Conservation (phyloP, 2,329 filamentous ascomycete species). For the Talaromyces islandicus region DNA sequence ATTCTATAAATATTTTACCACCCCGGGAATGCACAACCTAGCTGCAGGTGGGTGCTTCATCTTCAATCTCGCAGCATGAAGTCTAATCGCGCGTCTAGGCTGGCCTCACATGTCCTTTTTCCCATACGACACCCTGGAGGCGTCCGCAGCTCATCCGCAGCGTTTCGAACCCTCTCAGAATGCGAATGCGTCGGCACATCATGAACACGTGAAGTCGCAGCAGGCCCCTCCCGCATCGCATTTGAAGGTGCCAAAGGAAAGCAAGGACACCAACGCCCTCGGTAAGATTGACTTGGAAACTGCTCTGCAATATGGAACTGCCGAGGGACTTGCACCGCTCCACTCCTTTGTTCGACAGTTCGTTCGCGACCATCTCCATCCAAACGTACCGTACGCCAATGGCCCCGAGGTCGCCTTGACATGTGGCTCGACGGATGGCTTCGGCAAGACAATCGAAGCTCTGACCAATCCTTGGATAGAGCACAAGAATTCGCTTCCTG, state of each 20-base stretch:
- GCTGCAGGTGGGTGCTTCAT: conserved; percentile 45
- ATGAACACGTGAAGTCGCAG: conserved; percentile 24
- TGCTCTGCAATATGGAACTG: conserved; percentile 81
- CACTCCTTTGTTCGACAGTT: conserved; percentile 75
- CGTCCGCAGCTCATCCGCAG: conserved; percentile 66
- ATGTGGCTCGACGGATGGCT: conserved; percentile 79
- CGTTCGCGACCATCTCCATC: conserved; percentile 68
- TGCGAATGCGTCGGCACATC: conserved; percentile 52
- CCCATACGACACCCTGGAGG: conserved; percentile 85
- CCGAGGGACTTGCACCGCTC: conserved; percentile 73
- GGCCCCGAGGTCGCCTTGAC: conserved; percentile 75
- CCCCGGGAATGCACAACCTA: conserved; percentile 57
- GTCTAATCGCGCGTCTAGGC: conserved; percentile 44
- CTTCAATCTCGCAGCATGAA: neutral
- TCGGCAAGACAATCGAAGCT: conserved; percentile 69
- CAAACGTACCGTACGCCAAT: conserved; percentile 68
- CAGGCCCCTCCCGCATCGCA: conserved; percentile 39
- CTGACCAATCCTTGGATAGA: conserved; percentile 71
- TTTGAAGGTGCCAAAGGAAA: conserved; percentile 67
- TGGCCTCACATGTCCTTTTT: conserved; percentile 78
- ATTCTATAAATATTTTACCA: conserved; percentile 78
- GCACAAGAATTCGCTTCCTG: conserved; percentile 58
- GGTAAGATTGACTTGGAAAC: conserved; percentile 74
- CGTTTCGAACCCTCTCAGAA: conserved; percentile 62
- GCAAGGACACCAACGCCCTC: conserved; percentile 50